phyloP scores from a whole-genome alignment of 495 filamentous ascomycete species.

The Xylaria acuta region DNA sequence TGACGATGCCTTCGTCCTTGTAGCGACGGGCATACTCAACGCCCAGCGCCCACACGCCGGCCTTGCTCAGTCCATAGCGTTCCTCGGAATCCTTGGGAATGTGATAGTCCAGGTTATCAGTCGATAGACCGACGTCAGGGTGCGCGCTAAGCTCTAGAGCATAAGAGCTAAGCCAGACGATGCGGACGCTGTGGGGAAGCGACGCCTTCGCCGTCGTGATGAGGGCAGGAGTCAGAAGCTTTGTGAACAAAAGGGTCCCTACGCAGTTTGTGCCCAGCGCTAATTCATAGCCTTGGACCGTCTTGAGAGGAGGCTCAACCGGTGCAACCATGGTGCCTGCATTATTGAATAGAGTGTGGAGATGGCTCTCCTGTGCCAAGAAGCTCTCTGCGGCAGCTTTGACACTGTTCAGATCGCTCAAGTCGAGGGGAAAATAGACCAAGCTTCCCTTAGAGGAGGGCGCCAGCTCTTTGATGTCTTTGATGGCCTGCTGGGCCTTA shows the following conservation, averaged over 20 bases:
- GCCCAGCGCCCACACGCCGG: constrained; percentile 29
- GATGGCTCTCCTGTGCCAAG: constrained; percentile 24
- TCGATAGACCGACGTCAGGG: constrained; percentile 39
- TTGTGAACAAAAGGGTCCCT: constrained; percentile 49
- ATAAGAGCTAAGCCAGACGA: constrained; percentile 45
- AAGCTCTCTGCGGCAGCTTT: constrained; percentile 29
- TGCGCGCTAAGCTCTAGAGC: constrained; percentile 35
- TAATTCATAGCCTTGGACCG: constrained; percentile 49
- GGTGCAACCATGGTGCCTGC: constrained; percentile 43
- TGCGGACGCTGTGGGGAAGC: constrained; percentile 41
- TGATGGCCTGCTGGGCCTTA: constrained; percentile 33
- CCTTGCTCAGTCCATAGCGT: constrained; percentile 33
- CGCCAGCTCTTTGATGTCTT: constrained; percentile 26
- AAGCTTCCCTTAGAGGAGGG: constrained; percentile 26
- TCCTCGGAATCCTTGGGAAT: not conserved
- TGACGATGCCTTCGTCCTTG: constrained; percentile 30
- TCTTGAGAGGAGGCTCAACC: constrained; percentile 28
- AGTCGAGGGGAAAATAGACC: constrained; percentile 31
- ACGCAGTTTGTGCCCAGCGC: constrained; percentile 52
- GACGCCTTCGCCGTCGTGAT: constrained; percentile 34
- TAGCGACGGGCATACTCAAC: constrained; percentile 30
- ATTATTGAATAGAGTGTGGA: constrained; percentile 36
- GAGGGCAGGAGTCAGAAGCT: constrained; percentile 48
- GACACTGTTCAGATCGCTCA: constrained; percentile 29
- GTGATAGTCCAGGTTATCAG: constrained; percentile 37